Evolutionary conservation across 2,329 filamentous ascomycete genomes (phyloP).

Genomic region (Paraphoma chrysanthemicola): DNA sequence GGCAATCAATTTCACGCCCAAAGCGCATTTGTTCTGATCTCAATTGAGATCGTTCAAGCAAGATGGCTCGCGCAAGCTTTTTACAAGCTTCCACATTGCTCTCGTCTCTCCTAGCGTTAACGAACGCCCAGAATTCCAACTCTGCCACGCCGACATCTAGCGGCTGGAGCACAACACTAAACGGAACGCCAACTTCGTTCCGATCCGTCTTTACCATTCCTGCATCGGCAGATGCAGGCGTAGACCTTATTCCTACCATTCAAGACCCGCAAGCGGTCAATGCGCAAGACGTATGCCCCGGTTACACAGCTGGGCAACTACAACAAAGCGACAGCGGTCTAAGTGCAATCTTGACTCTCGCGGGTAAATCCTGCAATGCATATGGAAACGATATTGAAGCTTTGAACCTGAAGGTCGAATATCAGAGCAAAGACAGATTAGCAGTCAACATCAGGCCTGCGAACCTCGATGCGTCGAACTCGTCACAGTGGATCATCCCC

Average conservation of each 20-base stretch:
- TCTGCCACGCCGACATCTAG: constrained; percentile 16
- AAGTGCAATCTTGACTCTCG: constrained; percentile 59
- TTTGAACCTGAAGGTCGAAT: constrained; percentile 72
- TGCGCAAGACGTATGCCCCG: constrained; percentile 68
- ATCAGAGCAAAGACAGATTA: constrained; percentile 69
- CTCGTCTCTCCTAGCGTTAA: constrained; percentile 32
- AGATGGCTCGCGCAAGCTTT: constrained; percentile 36
- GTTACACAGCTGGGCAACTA: constrained; percentile 63
- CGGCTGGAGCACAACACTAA: constrained; percentile 30
- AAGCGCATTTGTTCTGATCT: not conserved
- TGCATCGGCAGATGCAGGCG: constrained; percentile 43
- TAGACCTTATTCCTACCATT: constrained; percentile 64
- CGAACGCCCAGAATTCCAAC: constrained; percentile 20
- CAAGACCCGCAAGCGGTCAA: constrained; percentile 68
- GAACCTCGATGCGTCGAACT: constrained; percentile 66
- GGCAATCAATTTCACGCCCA: not conserved
- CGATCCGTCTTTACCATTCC: constrained; percentile 47
- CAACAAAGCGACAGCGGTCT: constrained; percentile 56
- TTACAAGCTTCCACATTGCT: constrained; percentile 28
- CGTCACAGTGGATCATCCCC: constrained; percentile 71
- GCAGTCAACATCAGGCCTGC: constrained; percentile 74
- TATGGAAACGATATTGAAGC: constrained; percentile 78
- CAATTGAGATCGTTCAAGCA: constrained; percentile 13
- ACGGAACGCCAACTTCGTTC: constrained; percentile 39
- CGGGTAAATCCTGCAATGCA: constrained; percentile 68